phyloP scores from a whole-genome alignment of 495 filamentous ascomycete genomes.

The Bryoglossum gracile region DNA sequence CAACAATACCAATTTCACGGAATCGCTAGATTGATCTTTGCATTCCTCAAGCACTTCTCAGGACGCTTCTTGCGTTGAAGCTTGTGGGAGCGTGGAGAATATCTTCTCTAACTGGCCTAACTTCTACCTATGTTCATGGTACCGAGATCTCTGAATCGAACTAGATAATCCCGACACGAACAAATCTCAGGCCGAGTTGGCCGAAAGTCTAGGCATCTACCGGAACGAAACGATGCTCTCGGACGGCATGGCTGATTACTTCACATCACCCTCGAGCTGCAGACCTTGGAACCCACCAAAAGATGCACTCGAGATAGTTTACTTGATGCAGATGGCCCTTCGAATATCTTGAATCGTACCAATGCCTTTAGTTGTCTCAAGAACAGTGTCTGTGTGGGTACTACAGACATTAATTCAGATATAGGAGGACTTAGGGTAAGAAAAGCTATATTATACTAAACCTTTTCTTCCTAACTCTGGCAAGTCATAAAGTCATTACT shows the following conservation, averaged over 20 bases:
- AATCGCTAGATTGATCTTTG: slow-evolving; percentile 1
- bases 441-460: not conserved
- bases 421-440: slow-evolving; percentile 10
- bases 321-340: not conserved
- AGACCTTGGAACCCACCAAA: not conserved
- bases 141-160: not conserved
- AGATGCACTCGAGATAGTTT: slow-evolving; percentile 3
- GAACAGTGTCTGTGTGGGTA: slow-evolving; percentile 3
- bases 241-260: slow-evolving; percentile 6
- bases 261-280: not conserved
- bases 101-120: slow-evolving; percentile 10
- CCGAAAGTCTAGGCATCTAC: not conserved
- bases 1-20: slow-evolving; percentile 2
- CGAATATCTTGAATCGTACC: not conserved
- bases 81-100: not conserved
- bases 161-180: not conserved
- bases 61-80: not conserved
- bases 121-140: slow-evolving; percentile 16
- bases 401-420: slow-evolving; percentile 9
- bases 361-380: slow-evolving; percentile 1
- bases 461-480: not conserved
- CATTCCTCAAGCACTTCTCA: not conserved
- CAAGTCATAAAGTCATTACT: slow-evolving; percentile 7
- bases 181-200: not conserved
- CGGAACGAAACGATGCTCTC: not conserved